phyloP scores from a whole-genome alignment of 345 rosid genomes.

The Geranium brycei region DNA sequence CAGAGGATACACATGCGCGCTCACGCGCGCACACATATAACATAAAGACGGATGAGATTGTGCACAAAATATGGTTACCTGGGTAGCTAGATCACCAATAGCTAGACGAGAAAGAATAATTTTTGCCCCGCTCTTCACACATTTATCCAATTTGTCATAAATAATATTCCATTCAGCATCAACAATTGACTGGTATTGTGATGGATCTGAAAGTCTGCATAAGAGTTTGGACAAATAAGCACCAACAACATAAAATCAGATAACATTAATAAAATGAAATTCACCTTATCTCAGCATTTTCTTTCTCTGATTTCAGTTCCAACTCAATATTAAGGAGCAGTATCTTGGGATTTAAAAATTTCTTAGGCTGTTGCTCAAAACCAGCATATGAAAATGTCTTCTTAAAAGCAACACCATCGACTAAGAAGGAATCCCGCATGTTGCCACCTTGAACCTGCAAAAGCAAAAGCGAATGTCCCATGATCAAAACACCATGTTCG shows the following conservation, averaged over 20 bases:
- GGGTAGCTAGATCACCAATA: conserved; percentile 96
- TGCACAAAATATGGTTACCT: conserved; percentile 28
- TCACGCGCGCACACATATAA: neutral
- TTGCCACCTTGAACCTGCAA: conserved; percentile 89
- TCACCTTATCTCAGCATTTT: conserved; percentile 92
- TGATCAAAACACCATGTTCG: neutral
- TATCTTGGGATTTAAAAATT: conserved; percentile 68
- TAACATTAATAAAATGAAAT: too few relatives aligned
- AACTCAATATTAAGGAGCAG: conserved; percentile 79
- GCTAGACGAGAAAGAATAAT: conserved; percentile 95
- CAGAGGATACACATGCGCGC: too few relatives aligned
- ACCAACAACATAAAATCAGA: neutral
- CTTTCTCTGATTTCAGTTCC: conserved; percentile 98
- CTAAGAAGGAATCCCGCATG: conserved; percentile 94
- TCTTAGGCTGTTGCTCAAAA: conserved; percentile 97
- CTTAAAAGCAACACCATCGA: conserved; percentile 94
- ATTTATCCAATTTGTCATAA: conserved; percentile 94
- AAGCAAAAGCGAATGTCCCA: neutral
- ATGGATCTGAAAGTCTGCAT: conserved; percentile 85
- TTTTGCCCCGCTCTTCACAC: conserved; percentile 85
- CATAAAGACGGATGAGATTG: neutral
- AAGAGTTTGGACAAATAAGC: neutral
- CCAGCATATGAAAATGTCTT: conserved; percentile 99
- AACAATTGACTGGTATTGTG: conserved; percentile 94
- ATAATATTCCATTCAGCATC: conserved; percentile 99